Conservation (phyloP, 2,329 filamentous ascomycete genomes). For the Colletotrichum sp. region DNA sequence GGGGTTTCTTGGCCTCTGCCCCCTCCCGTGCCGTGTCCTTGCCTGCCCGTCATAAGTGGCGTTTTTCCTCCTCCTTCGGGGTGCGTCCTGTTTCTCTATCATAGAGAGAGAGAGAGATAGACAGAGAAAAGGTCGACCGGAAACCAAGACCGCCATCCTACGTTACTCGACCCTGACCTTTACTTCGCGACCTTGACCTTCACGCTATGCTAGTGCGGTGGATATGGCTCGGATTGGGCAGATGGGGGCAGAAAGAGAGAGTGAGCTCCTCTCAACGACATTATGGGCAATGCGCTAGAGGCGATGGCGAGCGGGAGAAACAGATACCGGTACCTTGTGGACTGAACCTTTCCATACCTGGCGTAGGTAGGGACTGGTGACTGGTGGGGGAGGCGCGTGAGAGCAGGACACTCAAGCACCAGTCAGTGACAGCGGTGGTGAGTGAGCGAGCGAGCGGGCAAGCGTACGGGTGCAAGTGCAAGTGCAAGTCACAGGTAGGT, state of each 20-base stretch:
- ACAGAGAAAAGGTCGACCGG: not conserved
- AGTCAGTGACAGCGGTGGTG: not conserved
- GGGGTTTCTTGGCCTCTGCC: not conserved
- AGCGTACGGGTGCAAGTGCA: no score
- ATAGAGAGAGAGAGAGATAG: no score
- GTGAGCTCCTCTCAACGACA: not conserved
- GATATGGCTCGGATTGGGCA: not conserved
- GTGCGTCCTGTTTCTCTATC: not conserved
- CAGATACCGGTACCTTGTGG: conserved; percentile 6
- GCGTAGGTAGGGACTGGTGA: not conserved
- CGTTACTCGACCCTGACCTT: conserved; percentile 5
- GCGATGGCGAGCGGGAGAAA: conserved; percentile 12
- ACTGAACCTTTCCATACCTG: not conserved
- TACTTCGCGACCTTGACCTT: not conserved
- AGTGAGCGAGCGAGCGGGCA: not conserved
- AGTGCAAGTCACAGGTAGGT: no score
- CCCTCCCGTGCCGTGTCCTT: not conserved
- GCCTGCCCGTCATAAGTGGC: conserved; percentile 12
- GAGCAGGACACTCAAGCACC: not conserved
- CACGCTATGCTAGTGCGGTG: not conserved
- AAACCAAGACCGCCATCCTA: not conserved
- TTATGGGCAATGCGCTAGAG: not conserved
- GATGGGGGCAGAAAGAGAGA: not conserved
- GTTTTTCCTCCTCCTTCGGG: not conserved
- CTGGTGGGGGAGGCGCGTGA: no score